A percentile compares a stretch with the other conserved stretches of the same genome.
phyloP scores from a whole-genome alignment of 306 rosid genomes.

The Medicago arabica region DNA sequence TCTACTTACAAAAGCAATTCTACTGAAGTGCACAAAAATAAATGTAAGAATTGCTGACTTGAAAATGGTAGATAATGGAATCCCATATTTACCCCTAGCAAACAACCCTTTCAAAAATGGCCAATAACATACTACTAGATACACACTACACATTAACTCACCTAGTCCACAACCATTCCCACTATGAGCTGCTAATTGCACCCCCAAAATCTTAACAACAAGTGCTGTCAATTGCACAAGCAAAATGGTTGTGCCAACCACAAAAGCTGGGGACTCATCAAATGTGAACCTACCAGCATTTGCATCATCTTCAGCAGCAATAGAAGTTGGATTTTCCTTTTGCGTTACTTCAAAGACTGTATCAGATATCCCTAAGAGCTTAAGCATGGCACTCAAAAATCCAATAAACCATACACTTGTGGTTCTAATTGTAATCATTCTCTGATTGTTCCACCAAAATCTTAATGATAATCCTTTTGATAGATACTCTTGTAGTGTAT shows the following conservation, averaged over 20 bases:
- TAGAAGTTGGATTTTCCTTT: conserved; percentile 50
- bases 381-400: conserved; percentile 48
- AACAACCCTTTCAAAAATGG: conserved; percentile 70
- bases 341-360: conserved; percentile 67
- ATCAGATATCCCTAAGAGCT: conserved; percentile 60
- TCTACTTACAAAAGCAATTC: background rate
- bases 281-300: conserved; percentile 59
- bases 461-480: conserved; percentile 51
- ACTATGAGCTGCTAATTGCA: conserved; percentile 20
- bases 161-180: conserved; percentile 54
- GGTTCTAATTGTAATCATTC: conserved; percentile 60
- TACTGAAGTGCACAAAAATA: conserved; percentile 48
- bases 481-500: conserved; percentile 49
- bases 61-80: conserved; percentile 59
- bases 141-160: conserved; percentile 49
- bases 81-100: conserved; percentile 60
- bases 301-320: background rate
- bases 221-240: conserved; percentile 55
- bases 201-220: conserved; percentile 39
- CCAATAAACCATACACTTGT: conserved; percentile 58
- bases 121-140: conserved; percentile 56
- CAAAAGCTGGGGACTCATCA: conserved; percentile 60
- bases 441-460: conserved; percentile 83
- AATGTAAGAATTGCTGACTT: conserved; percentile 53
- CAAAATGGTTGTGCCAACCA: conserved; percentile 65